A percentile compares a stretch with the other conserved stretches of the same genome.
Conservation (phyloP, 805 yeast genomes). For the Schwanniomyces sp. region DNA sequence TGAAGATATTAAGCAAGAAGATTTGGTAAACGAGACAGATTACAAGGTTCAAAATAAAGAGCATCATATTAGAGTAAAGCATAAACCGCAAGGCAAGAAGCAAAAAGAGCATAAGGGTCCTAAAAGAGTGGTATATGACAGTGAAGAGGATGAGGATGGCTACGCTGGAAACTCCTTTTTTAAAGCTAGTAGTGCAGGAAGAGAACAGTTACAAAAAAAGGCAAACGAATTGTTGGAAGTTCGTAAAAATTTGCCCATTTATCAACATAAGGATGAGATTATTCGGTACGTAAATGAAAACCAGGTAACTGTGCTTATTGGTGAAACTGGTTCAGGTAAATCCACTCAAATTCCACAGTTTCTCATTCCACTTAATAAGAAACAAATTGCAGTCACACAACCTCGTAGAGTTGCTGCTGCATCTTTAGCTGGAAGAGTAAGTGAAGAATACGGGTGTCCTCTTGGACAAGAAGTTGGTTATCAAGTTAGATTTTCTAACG, state of each 20-base stretch:
- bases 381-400: conserved; percentile 86
- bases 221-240: conserved; percentile 47
- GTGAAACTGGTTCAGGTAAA: conserved; percentile 98
- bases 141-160: conserved; percentile 29
- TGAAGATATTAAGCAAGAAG: background rate
- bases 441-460: conserved; percentile 78
- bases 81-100: background rate
- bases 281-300: conserved; percentile 52
- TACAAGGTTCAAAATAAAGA: background rate
- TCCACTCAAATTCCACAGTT: conserved; percentile 97
- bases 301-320: conserved; percentile 79
- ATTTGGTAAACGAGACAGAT: background rate
- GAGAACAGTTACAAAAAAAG: conserved; percentile 33
- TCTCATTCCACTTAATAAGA: conserved; percentile 53
- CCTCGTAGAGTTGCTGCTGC: conserved; percentile 98
- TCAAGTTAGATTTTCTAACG: conserved; percentile 87
- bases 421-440: conserved; percentile 87
- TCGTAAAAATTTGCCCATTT: conserved; percentile 72
- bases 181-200: conserved; percentile 3
- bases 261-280: conserved; percentile 64
- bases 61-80: background rate
- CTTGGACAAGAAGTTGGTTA: conserved; percentile 88
- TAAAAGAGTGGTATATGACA: conserved; percentile 32
- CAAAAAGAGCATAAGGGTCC: conserved; percentile 1
- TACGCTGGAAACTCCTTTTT: conserved; percentile 6